A percentile compares a stretch with the other conserved stretches of the same genome.
These are phyloP conservation scores for Trametes maxima DNA, from an alignment of 768 basidiomycete genomes.

Conservation along the genomic window DNA sequence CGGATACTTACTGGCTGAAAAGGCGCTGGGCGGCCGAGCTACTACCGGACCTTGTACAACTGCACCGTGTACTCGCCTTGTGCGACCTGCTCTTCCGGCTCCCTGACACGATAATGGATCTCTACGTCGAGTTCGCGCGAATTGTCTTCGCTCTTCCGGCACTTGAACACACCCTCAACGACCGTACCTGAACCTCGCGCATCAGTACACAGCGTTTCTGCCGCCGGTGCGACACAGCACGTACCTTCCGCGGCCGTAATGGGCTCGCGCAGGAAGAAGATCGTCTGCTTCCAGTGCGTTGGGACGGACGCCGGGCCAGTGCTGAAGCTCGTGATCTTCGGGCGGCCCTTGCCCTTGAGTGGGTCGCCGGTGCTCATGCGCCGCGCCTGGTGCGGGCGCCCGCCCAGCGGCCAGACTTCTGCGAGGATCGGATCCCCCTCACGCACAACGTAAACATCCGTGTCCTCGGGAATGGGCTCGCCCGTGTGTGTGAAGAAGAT, in stretches of 20 bases:
- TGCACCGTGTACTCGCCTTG: constrained; percentile 61
- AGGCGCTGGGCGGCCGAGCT: too few species aligned
- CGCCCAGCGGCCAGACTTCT: constrained; percentile 79
- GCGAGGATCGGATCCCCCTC: constrained; percentile 66
- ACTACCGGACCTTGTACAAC: constrained; percentile 74
- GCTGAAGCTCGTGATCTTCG: constrained; percentile 72
- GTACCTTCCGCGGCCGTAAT: constrained; percentile 75
- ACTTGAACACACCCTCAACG: constrained; percentile 80
- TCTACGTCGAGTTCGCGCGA: constrained; percentile 90
- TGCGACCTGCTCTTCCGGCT: constrained; percentile 36
- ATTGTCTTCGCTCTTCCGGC: constrained; percentile 77
- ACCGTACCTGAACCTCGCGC: constrained; percentile 55
- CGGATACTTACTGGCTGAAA: too few species aligned
- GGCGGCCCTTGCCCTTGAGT: constrained; percentile 46
- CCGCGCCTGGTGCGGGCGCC: constrained; percentile 60
- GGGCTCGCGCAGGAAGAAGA: constrained; percentile 83
- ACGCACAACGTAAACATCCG: constrained; percentile 56
- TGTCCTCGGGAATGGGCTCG: constrained; percentile 51
- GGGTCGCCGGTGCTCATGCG: constrained; percentile 56
- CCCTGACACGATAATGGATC: constrained; percentile 70
- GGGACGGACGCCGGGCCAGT: constrained; percentile 86
- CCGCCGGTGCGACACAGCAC: constrained; percentile 22
- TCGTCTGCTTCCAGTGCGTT: constrained; percentile 97
- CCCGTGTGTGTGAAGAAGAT: constrained; percentile 80
- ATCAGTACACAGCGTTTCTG: background rate